Evolutionary conservation across 164 flowering plant species (phyloP).

Genomic region (Vitis rupestris): DNA sequence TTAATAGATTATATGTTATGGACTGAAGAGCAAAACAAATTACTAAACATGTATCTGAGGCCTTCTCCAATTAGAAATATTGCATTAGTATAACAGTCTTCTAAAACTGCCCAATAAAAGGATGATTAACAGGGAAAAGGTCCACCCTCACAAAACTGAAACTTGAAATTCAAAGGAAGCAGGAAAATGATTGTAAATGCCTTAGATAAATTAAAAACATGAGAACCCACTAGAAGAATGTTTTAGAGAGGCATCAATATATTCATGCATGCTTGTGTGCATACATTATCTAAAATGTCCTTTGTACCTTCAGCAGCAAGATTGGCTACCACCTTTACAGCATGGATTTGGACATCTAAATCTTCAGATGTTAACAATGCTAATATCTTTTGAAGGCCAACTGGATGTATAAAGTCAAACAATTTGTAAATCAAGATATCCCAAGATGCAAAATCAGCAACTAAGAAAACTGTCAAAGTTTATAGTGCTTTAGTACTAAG

Average conservation of each 20-base stretch:
- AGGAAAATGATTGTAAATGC: not conserved
- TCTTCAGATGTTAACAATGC: conserved; percentile 70
- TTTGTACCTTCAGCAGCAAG: conserved; percentile 92
- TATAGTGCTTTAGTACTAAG: not conserved
- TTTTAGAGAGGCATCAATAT: not conserved
- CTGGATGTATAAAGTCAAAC: conserved; percentile 35
- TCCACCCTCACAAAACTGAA: not conserved
- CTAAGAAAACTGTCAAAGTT: not conserved
- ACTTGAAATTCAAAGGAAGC: not conserved
- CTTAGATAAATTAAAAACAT: not conserved
- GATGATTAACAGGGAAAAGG: too few relatives aligned
- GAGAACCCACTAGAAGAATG: not conserved
- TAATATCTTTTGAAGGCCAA: conserved; percentile 77
- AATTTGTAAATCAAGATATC: conserved; percentile 17
- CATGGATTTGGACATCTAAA: conserved; percentile 76
- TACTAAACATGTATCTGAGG: too few relatives aligned
- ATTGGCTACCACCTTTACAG: conserved; percentile 87
- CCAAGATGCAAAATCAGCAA: not conserved
- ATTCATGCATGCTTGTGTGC: not conserved
- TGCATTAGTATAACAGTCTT: too few relatives aligned
- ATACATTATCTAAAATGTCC: not conserved
- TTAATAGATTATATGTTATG: too few relatives aligned
- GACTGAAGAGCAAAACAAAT: too few relatives aligned
- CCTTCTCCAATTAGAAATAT: too few relatives aligned
- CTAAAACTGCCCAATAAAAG: too few relatives aligned